Evolutionary conservation across 2,329 filamentous ascomycete genomes (phyloP).

Genomic region (Stachybotrys elegans): DNA sequence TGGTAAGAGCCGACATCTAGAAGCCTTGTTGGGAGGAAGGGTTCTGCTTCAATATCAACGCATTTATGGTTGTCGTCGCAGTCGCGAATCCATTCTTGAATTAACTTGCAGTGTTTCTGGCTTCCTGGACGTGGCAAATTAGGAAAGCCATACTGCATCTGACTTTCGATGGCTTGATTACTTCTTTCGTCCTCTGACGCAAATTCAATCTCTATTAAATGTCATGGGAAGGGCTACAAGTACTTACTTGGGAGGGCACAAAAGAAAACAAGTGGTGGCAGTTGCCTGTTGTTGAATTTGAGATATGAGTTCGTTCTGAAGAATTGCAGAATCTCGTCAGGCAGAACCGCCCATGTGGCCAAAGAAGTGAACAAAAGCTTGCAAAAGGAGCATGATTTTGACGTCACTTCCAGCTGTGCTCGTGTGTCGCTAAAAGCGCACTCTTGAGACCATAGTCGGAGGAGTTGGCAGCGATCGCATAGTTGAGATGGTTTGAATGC

Average conservation of each 20-base stretch:
- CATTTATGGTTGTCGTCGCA: conserved; percentile 10
- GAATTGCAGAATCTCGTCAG: background rate
- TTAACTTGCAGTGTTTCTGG: conserved; percentile 7
- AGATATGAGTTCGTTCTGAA: background rate
- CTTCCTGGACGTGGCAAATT: conserved; percentile 6
- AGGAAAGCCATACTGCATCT: conserved; percentile 12
- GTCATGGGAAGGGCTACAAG: background rate
- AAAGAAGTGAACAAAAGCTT: background rate
- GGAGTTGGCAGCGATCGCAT: background rate
- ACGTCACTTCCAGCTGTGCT: background rate
- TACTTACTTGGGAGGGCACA: background rate
- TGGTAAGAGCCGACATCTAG: conserved; percentile 10
- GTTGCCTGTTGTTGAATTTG: background rate
- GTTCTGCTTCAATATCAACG: background rate
- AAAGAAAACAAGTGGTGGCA: background rate
- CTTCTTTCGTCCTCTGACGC: background rate
- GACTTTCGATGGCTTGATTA: background rate
- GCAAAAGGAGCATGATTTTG: background rate
- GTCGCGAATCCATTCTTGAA: conserved; percentile 11
- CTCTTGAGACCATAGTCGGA: background rate
- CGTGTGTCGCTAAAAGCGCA: background rate
- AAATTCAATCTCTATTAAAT: background rate
- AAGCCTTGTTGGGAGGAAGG: conserved; percentile 14
- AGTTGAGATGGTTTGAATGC: background rate
- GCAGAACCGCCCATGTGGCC: background rate